Conservation (phyloP, 1,139 yeast species). For the Taphrina sp. region DNA sequence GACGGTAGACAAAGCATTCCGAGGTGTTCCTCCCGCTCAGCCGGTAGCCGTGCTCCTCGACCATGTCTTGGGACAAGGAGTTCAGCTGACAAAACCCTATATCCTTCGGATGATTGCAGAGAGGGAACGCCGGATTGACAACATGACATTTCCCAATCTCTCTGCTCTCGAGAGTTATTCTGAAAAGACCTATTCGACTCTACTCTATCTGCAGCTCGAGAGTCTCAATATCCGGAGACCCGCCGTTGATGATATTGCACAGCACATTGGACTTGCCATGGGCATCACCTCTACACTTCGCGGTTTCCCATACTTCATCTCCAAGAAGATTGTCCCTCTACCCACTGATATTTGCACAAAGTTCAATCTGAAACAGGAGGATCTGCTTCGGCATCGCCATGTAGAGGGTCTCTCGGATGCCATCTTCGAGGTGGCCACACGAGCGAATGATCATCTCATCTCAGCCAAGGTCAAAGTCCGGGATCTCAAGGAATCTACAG, state of each 20-base stretch:
- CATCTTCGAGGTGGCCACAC: constrained; percentile 66
- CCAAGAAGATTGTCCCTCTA: constrained; percentile 50
- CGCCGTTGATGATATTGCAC: constrained; percentile 63
- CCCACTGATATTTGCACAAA: constrained; percentile 64
- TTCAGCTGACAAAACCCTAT: constrained; percentile 54
- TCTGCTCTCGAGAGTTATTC: constrained; percentile 73
- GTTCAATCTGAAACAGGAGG: constrained; percentile 62
- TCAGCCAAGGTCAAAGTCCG: constrained; percentile 60
- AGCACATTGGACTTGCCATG: constrained; percentile 77
- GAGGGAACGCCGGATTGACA: constrained; percentile 52
- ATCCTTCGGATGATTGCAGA: constrained; percentile 64
- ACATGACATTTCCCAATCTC: constrained; percentile 52
- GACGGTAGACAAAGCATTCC: constrained; percentile 43
- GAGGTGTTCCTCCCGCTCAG: constrained; percentile 49
- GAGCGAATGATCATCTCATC: constrained; percentile 76
- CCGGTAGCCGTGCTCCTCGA: constrained; percentile 60
- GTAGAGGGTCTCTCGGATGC: constrained; percentile 55
- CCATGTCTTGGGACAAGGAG: constrained; percentile 40
- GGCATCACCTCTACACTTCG: constrained; percentile 66
- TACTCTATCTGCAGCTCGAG: constrained; percentile 67
- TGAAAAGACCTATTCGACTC: constrained; percentile 75
- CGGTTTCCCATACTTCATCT: constrained; percentile 61
- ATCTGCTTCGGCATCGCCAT: constrained; percentile 53
- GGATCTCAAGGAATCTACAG: constrained; percentile 54
- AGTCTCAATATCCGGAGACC: constrained; percentile 45